phyloP scores from a whole-genome alignment of 1,284 basidiomycete genomes.

The Marasmius fiardii region DNA sequence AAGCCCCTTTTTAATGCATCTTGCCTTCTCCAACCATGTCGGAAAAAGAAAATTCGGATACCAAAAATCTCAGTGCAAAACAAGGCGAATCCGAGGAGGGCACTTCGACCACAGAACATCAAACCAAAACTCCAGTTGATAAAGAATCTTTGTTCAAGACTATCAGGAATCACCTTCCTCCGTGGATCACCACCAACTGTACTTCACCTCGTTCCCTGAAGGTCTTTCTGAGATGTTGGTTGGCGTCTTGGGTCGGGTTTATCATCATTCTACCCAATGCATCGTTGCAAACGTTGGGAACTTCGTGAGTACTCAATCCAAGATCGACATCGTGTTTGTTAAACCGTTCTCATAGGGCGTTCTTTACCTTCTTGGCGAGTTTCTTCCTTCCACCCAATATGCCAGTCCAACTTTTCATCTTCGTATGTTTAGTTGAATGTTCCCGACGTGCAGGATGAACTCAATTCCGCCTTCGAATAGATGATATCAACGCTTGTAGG shows the following conservation, averaged over 20 bases:
- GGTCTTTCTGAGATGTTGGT: slow-evolving; percentile 21
- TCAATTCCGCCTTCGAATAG: slow-evolving; percentile 18
- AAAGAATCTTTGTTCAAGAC: no score
- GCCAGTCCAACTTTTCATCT: slow-evolving; percentile 24
- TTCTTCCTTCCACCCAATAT: slow-evolving; percentile 25
- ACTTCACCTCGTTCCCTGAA: slow-evolving; percentile 19
- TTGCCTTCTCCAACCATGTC: no score
- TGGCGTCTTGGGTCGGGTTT: slow-evolving; percentile 21
- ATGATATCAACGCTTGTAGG: slow-evolving; percentile 46
- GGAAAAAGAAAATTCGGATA: no score
- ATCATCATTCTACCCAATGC: slow-evolving; percentile 22
- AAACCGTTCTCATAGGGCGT: slow-evolving; percentile 14
- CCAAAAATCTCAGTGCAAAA: no score
- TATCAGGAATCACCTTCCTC: slow-evolving; percentile 8
- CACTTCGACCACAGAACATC: neutral
- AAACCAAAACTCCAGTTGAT: neutral
- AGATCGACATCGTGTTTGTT: neutral
- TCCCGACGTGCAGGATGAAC: neutral
- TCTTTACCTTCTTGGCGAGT: slow-evolving; percentile 21
- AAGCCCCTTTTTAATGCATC: no score
- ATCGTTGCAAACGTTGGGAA: slow-evolving; percentile 21
- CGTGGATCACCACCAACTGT: slow-evolving; percentile 20
- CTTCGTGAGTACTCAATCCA: slow-evolving; percentile 16
- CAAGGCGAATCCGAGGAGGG: no score
- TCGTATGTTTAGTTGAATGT: slow-evolving; percentile 15